Conservation (phyloP, 169 alveolate genomes). For the Perkinsus marinus region DNA sequence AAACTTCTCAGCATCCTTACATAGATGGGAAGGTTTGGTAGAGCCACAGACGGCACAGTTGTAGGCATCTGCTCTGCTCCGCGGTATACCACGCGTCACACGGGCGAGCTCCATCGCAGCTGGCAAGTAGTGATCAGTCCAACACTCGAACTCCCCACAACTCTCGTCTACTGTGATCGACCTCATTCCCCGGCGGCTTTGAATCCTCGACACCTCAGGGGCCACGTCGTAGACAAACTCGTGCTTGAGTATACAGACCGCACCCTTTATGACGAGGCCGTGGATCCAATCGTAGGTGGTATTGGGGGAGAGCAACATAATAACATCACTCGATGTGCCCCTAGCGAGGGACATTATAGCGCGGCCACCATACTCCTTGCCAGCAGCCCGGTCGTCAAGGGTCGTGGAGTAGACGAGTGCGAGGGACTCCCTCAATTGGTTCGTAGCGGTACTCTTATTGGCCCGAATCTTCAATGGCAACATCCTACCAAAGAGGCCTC, state of each 20-base stretch:
- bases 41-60: neutral
- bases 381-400: neutral
- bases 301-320: neutral
- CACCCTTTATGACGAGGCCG: neutral
- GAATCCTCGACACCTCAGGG: neutral
- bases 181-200: neutral
- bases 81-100: neutral
- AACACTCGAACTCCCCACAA: neutral
- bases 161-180: neutral
- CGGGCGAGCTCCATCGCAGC: neutral
- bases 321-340: neutral
- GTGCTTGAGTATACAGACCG: neutral
- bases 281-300: neutral
- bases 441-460: neutral
- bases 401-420: neutral
- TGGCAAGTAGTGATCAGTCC: neutral
- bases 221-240: neutral
- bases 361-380: neutral
- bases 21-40: neutral
- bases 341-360: neutral
- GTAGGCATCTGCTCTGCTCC: too few relatives aligned
- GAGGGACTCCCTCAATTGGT: neutral
- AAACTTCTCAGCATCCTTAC: neutral
- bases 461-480: neutral
- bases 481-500: neutral